These are phyloP conservation scores for Populus alba DNA, from an alignment of 345 rosid genomes.

Conservation along the genomic window DNA sequence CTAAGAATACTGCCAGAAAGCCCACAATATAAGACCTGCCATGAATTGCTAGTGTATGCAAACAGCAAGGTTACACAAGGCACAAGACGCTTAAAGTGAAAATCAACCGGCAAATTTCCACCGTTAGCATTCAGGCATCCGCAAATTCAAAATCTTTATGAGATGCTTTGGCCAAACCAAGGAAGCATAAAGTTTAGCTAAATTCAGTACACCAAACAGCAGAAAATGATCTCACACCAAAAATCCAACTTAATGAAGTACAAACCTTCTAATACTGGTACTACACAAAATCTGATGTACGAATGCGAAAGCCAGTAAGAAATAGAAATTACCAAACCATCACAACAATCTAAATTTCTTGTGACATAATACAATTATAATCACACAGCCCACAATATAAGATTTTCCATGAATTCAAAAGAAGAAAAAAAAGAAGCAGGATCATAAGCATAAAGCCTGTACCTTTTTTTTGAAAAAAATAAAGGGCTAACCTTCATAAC, in stretches of 20 bases:
- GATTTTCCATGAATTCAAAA: not conserved
- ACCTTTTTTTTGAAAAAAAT: not conserved
- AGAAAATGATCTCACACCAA: not conserved
- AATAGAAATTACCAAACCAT: no score
- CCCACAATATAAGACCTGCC: no score
- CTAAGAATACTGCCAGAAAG: no score
- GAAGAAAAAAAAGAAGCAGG: not conserved
- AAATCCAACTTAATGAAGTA: not conserved
- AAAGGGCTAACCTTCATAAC: slow-evolving; percentile 78
- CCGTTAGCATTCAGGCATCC: not conserved
- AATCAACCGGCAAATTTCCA: not conserved
- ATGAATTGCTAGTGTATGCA: no score
- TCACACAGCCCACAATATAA: not conserved
- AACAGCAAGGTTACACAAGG: not conserved
- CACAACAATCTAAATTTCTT: no score
- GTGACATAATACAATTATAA: not conserved
- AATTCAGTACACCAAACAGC: not conserved
- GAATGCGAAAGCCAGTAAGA: not conserved
- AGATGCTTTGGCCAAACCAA: no score
- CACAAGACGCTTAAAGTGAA: not conserved
- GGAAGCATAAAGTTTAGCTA: not conserved
- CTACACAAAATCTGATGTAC: not conserved
- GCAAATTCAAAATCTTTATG: not conserved
- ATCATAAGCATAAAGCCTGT: not conserved
- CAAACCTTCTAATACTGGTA: not conserved